Percentiles rank a stretch among this genome's conserved stretches.
phyloP scores from a whole-genome alignment of 306 rosid genomes.

The Lathyrus aphaca region DNA sequence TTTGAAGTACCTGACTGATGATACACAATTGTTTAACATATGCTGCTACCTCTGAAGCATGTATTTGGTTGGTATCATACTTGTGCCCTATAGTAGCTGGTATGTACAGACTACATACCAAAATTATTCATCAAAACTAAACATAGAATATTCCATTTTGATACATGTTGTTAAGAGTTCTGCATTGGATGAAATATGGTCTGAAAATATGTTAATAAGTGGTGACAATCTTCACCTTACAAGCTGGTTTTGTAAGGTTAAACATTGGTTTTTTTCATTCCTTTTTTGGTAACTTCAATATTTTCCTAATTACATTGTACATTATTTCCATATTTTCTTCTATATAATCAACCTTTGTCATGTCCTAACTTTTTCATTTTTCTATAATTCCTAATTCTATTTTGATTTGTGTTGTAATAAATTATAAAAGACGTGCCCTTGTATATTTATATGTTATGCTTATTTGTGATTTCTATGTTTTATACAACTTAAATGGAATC shows the following conservation, averaged over 20 bases:
- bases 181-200: too few relatives aligned
- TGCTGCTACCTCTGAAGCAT: too few relatives aligned
- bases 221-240: too few relatives aligned
- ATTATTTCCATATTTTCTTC: conserved; percentile 2
- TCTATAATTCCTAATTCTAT: background rate
- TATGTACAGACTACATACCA: background rate
- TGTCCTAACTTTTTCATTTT: background rate
- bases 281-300: background rate
- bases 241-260: too few relatives aligned
- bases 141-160: background rate
- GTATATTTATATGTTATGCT: conserved; percentile 1
- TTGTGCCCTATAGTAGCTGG: too few relatives aligned
- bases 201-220: too few relatives aligned
- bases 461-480: background rate
- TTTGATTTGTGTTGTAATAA: background rate
- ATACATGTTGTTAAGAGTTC: background rate
- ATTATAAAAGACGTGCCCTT: background rate
- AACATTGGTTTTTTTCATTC: background rate
- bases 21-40: too few relatives aligned
- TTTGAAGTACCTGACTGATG: too few relatives aligned
- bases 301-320: background rate
- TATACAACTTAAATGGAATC: background rate
- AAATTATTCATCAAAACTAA: background rate
- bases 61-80: too few relatives aligned
- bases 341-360: background rate